These are phyloP conservation scores for Protomyces macrosporus DNA, from an alignment of 1,139 yeast species.

Conservation along the genomic window DNA sequence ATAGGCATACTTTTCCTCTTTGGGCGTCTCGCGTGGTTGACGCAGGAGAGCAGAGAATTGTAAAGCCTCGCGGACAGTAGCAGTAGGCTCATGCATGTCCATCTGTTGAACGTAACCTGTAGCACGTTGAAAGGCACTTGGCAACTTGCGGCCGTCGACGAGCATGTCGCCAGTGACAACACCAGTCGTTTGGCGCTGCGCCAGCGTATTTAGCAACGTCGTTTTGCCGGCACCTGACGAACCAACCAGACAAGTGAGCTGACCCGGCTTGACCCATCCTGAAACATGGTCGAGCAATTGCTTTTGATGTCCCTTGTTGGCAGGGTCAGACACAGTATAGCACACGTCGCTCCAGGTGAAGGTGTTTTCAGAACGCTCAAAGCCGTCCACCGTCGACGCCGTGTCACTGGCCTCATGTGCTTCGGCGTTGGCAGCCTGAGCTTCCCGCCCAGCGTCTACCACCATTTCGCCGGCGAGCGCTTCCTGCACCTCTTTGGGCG, in stretches of 20 bases:
- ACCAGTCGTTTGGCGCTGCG: slow-evolving; percentile 57
- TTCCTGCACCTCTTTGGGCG: slow-evolving; percentile 36
- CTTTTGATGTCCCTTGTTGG: slow-evolving; percentile 48
- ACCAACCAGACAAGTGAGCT: slow-evolving; percentile 58
- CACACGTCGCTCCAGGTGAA: slow-evolving; percentile 54
- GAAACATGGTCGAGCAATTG: slow-evolving; percentile 52
- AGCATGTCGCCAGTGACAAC: slow-evolving; percentile 60
- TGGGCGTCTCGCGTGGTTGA: slow-evolving; percentile 40
- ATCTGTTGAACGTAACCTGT: slow-evolving; percentile 66
- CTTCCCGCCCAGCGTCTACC: slow-evolving; percentile 45
- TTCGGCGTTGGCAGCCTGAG: slow-evolving; percentile 39
- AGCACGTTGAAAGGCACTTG: slow-evolving; percentile 52
- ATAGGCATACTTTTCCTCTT: slow-evolving; percentile 36
- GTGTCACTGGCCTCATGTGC: neutral
- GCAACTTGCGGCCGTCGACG: slow-evolving; percentile 53
- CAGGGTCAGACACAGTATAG: slow-evolving; percentile 50
- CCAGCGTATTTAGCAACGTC: slow-evolving; percentile 55
- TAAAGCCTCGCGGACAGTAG: slow-evolving; percentile 74
- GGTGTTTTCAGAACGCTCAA: slow-evolving; percentile 41
- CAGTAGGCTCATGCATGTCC: slow-evolving; percentile 55
- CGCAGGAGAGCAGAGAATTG: slow-evolving; percentile 65
- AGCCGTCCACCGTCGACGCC: neutral
- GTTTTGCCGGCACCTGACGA: slow-evolving; percentile 66
- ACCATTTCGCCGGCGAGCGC: slow-evolving; percentile 31
- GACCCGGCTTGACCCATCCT: slow-evolving; percentile 62